These are phyloP conservation scores for Leptographium wingfieldii DNA, from an alignment of 2,329 filamentous ascomycete genomes.

Conservation along the genomic window DNA sequence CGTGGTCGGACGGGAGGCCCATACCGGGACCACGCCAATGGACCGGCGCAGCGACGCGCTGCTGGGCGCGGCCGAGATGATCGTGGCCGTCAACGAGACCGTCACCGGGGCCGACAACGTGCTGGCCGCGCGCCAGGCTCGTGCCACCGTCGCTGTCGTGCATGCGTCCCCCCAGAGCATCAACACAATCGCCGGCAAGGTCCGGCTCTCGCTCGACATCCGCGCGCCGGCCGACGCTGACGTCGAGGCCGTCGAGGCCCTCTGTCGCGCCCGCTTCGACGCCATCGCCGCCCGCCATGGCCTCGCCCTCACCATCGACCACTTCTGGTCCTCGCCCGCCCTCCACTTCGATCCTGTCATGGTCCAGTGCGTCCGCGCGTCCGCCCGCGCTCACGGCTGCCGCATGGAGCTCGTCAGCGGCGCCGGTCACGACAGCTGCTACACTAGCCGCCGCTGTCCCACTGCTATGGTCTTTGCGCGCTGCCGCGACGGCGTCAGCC, in stretches of 20 bases:
- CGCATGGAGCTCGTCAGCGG: constrained; percentile 21
- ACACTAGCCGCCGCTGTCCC: constrained; percentile 20
- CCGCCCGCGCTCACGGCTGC: background rate
- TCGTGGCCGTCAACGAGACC: constrained; percentile 20
- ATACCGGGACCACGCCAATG: constrained; percentile 60
- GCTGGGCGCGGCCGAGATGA: constrained; percentile 21
- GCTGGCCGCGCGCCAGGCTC: constrained; percentile 17
- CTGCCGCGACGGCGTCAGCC: constrained; percentile 23
- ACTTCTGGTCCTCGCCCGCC: constrained; percentile 10
- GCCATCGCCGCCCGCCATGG: constrained; percentile 6
- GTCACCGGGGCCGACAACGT: constrained; percentile 28
- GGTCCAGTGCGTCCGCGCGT: background rate
- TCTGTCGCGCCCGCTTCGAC: constrained; percentile 6
- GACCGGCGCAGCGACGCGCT: constrained; percentile 18
- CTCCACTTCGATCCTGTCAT: constrained; percentile 10
- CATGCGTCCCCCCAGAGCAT: constrained; percentile 50
- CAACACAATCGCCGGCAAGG: constrained; percentile 59
- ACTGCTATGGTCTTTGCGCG: constrained; percentile 27
- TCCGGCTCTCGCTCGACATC: constrained; percentile 57
- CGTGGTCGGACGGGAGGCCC: constrained; percentile 53
- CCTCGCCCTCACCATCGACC: constrained; percentile 4
- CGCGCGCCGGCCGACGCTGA: constrained; percentile 43
- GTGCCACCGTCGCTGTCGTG: constrained; percentile 49
- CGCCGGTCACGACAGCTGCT: constrained; percentile 26
- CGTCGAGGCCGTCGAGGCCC: constrained; percentile 41